phyloP scores from a whole-genome alignment of 2,329 filamentous ascomycete species.

The Hypocrella siamensis region DNA sequence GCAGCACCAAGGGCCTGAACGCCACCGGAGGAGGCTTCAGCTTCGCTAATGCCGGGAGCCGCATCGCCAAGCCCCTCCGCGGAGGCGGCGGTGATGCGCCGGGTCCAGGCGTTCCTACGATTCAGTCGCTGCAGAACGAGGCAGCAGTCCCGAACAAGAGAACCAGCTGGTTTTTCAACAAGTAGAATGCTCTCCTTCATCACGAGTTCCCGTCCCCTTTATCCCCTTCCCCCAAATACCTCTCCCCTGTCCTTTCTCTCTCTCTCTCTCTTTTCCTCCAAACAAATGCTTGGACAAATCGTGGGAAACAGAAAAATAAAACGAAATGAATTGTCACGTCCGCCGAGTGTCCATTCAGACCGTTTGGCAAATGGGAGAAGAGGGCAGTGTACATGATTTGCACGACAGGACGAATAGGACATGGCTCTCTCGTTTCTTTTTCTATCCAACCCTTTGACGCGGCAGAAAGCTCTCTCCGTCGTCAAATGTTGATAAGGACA shows the following conservation, averaged over 20 bases:
- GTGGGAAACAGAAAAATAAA: too few relatives aligned
- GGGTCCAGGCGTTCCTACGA: constrained; percentile 34
- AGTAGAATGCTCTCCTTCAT: constrained; percentile 21
- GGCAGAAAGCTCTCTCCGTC: too few relatives aligned
- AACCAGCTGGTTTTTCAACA: constrained; percentile 62
- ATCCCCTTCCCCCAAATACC: not conserved
- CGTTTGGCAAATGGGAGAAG: too few relatives aligned
- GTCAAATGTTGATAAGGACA: too few relatives aligned
- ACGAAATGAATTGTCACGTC: too few relatives aligned
- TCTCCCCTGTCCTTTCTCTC: not conserved
- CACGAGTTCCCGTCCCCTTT: not conserved
- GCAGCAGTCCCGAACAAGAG: constrained; percentile 42
- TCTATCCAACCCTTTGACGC: too few relatives aligned
- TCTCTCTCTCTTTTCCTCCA: too few relatives aligned
- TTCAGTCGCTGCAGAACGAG: constrained; percentile 43
- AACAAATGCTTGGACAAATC: too few relatives aligned
- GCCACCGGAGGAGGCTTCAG: constrained; percentile 55
- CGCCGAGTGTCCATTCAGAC: too few relatives aligned
- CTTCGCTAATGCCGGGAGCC: constrained; percentile 47
- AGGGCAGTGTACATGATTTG: too few relatives aligned
- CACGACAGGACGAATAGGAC: too few relatives aligned
- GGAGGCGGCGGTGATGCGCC: constrained; percentile 36
- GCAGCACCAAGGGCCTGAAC: constrained; percentile 71
- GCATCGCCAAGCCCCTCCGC: constrained; percentile 54
- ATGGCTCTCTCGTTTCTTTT: too few relatives aligned